A percentile compares a stretch with the other conserved stretches of the same genome.
phyloP scores from a whole-genome alignment of 2,329 filamentous ascomycete species.

The Colletotrichum sp. region DNA sequence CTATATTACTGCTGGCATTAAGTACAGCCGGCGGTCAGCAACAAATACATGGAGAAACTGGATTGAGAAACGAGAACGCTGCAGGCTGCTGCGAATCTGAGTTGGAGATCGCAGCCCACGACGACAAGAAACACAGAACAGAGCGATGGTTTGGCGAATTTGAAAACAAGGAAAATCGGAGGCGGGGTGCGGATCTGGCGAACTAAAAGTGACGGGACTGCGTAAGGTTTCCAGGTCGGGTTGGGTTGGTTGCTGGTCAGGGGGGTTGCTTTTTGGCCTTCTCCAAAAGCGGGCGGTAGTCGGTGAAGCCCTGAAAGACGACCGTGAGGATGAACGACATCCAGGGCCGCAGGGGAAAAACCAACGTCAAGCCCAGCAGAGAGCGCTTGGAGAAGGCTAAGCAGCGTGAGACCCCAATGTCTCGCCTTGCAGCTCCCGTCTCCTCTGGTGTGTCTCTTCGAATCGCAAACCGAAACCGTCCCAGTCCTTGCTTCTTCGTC shows the following conservation, averaged over 20 bases:
- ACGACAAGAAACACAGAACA: conserved; percentile 8
- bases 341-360: not conserved
- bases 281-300: conserved; percentile 15
- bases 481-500: conserved; percentile 1
- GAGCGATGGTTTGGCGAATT: conserved; percentile 3
- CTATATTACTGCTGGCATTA: conserved; percentile 37
- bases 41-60: not conserved
- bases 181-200: conserved; percentile 19
- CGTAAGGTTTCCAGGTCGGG: not conserved
- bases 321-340: not conserved
- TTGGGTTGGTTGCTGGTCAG: conserved; percentile 8
- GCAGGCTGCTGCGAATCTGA: not conserved
- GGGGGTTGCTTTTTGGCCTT: conserved; percentile 6
- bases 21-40: conserved; percentile 16
- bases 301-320: conserved; percentile 6
- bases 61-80: not conserved
- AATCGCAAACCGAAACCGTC: conserved; percentile 9
- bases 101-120: not conserved
- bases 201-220: not conserved
- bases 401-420: conserved; percentile 10
- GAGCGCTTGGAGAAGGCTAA: not conserved
- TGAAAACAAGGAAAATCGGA: conserved; percentile 19
- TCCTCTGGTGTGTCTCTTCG: not conserved
- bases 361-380: not conserved
- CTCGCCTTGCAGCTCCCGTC: conserved; percentile 14